Evolutionary conservation across 2,329 filamentous ascomycete species (phyloP).

Genomic region (Alternaria longipes): DNA sequence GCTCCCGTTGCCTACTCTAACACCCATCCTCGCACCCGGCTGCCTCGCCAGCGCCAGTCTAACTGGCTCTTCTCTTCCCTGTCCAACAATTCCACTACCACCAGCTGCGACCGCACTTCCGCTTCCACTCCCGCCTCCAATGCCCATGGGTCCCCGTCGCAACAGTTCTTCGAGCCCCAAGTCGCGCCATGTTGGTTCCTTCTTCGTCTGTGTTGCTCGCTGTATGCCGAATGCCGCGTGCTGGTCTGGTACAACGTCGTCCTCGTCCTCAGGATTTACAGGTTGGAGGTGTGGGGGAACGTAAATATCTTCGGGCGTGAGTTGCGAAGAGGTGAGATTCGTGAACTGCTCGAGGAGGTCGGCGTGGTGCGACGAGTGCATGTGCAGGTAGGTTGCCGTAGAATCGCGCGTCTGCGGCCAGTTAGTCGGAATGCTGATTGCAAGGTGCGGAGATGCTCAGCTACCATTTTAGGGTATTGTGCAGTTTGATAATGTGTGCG

Average conservation of each 20-base stretch:
- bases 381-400: conserved; percentile 77
- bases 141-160: conserved; percentile 64
- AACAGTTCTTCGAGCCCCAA: conserved; percentile 77
- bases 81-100: conserved; percentile 7
- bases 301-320: conserved; percentile 74
- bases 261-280: conserved; percentile 86
- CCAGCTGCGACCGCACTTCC: conserved; percentile 17
- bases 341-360: conserved; percentile 76
- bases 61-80: conserved; percentile 39
- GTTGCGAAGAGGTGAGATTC: conserved; percentile 41
- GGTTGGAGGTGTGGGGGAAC: conserved; percentile 83
- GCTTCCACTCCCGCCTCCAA: conserved; percentile 19
- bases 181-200: conserved; percentile 81
- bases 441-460: too few species aligned
- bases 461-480: conserved; percentile 5
- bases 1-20: conserved; percentile 17
- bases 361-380: conserved; percentile 74
- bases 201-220: conserved; percentile 75
- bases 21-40: conserved; percentile 35
- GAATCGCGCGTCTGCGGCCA: conserved; percentile 72
- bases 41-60: conserved; percentile 43
- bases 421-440: conserved; percentile 4
- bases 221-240: conserved; percentile 88
- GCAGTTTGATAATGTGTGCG: not conserved
- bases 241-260: conserved; percentile 87